phyloP scores from a whole-genome alignment of 2,329 filamentous ascomycete genomes.

The Cladosporium sp. region DNA sequence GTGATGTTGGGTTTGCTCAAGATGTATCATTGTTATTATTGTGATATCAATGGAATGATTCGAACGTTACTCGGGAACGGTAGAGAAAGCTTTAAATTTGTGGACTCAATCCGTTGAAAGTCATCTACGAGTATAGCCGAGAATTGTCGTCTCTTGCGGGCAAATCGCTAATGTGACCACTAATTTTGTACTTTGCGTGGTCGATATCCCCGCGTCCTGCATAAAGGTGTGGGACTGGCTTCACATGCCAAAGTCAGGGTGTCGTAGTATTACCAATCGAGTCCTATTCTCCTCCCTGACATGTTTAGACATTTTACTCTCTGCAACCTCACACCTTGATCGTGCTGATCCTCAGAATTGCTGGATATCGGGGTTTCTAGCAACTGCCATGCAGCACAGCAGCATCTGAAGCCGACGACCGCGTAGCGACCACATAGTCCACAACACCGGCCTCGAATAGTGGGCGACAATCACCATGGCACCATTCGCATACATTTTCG shows the following conservation, averaged over 20 bases:
- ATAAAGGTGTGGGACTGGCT: conserved; percentile 6
- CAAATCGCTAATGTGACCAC: not conserved
- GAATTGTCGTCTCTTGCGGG: not conserved
- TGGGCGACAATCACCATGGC: conserved; percentile 1
- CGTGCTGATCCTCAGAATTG: not conserved
- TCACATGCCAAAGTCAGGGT: conserved; percentile 12
- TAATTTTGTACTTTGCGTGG: not conserved
- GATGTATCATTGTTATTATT: not conserved
- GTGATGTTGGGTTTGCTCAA: not conserved
- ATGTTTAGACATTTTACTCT: not conserved
- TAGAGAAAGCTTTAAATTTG: too few species aligned
- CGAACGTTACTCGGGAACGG: too few species aligned
- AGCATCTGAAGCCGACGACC: not conserved
- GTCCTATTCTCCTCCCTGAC: not conserved
- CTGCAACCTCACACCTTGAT: not conserved
- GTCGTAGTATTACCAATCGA: conserved; percentile 9
- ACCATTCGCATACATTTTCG: not conserved
- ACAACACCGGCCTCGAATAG: not conserved
- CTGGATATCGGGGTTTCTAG: not conserved
- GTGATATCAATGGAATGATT: not conserved
- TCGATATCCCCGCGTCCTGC: not conserved
- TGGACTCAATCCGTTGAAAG: not conserved
- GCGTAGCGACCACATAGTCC: not conserved
- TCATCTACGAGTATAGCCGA: not conserved
- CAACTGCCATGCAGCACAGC: not conserved